A percentile compares a stretch with the other conserved stretches of the same genome.
These are phyloP conservation scores for Ochetophila trinervis DNA, from an alignment of 306 rosid genomes.

Conservation along the genomic window DNA sequence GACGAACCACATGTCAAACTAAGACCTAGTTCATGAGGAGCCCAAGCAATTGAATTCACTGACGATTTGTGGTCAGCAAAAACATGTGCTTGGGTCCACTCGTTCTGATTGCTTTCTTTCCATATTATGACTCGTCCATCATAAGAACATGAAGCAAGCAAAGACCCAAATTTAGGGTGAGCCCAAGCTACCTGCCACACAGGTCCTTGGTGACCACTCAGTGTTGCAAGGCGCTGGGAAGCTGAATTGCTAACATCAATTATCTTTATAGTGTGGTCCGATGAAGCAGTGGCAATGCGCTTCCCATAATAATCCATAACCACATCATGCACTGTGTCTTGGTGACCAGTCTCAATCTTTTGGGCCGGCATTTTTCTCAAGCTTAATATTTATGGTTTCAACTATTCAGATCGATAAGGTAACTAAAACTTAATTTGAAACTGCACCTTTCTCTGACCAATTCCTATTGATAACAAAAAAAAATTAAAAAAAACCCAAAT, in stretches of 20 bases:
- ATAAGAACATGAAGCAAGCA: slow-evolving; percentile 72
- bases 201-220: slow-evolving; percentile 79
- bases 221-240: slow-evolving; percentile 73
- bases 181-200: slow-evolving; percentile 89
- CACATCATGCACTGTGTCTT: slow-evolving; percentile 69
- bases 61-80: slow-evolving; percentile 72
- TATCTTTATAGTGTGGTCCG: slow-evolving; percentile 82
- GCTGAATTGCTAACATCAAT: slow-evolving; percentile 67
- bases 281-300: slow-evolving; percentile 79
- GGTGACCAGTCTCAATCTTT: slow-evolving; percentile 82
- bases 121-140: slow-evolving; percentile 71
- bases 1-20: slow-evolving; percentile 83
- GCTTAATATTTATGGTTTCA: not conserved
- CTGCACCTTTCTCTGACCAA: not conserved
- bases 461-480: not conserved
- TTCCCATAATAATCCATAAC: slow-evolving; percentile 85
- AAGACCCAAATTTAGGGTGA: slow-evolving; percentile 76
- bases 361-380: slow-evolving; percentile 58
- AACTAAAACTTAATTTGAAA: slow-evolving; percentile 1
- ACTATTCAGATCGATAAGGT: not conserved
- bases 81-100: slow-evolving; percentile 71
- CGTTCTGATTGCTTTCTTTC: slow-evolving; percentile 84
- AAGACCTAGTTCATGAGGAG: slow-evolving; percentile 78
- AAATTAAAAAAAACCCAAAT: not conserved
- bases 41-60: slow-evolving; percentile 80